These are phyloP conservation scores for Clarireedia paspali DNA, from an alignment of 2,329 filamentous ascomycete genomes.

Conservation along the genomic window DNA sequence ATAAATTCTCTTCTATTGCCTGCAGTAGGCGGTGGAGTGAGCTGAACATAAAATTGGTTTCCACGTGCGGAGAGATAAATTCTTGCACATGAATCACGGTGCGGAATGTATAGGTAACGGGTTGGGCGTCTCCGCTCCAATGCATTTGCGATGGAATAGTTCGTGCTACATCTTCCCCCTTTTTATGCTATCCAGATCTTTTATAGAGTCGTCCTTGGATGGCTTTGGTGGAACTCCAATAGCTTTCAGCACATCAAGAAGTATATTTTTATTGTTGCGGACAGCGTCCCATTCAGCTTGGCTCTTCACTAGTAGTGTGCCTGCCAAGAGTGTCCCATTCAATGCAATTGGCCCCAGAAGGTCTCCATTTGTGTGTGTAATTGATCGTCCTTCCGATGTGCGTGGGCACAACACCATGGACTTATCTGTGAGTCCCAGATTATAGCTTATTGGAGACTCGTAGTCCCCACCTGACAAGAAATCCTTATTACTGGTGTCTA, in stretches of 20 bases:
- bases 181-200: neutral
- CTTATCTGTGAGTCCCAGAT: constrained; percentile 49
- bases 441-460: constrained; percentile 51
- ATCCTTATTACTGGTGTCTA: neutral
- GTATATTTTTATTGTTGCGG: constrained; percentile 32
- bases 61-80: neutral
- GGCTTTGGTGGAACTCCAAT: constrained; percentile 18
- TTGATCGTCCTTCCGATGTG: constrained; percentile 39
- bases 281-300: constrained; percentile 50
- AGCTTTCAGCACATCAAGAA: constrained; percentile 33
- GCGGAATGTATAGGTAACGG: too few species aligned
- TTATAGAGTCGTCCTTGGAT: neutral
- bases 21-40: constrained; percentile 52
- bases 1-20: constrained; percentile 51
- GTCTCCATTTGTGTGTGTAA: constrained; percentile 12
- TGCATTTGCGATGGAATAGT: neutral
- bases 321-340: constrained; percentile 57
- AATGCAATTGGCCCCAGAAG: constrained; percentile 33
- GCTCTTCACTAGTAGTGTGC: constrained; percentile 55
- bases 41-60: constrained; percentile 8
- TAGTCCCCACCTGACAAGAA: neutral
- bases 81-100: too few species aligned
- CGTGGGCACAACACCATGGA: constrained; percentile 49
- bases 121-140: neutral
- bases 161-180: neutral